Evolutionary conservation across 257 asterid species (phyloP).

Genomic region (Penstemon eatonii): DNA sequence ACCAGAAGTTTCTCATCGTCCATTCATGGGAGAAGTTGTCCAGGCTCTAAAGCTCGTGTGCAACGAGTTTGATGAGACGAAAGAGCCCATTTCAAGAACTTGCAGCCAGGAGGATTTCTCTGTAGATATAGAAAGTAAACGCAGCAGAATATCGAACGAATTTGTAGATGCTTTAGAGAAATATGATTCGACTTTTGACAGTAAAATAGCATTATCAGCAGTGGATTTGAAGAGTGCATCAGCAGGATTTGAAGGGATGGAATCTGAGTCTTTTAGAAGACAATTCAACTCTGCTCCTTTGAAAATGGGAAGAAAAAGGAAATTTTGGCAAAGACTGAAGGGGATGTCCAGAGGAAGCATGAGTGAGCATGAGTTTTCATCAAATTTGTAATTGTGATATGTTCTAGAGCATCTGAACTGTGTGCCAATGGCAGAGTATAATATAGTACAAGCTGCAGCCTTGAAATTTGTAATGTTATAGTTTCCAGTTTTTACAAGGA

Average conservation of each 20-base stretch:
- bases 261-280: conserved; percentile 73
- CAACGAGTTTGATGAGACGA: conserved; percentile 69
- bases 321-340: conserved; percentile 70
- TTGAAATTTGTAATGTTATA: background rate
- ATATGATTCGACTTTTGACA: conserved; percentile 36
- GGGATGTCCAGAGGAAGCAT: conserved; percentile 69
- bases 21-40: conserved; percentile 98
- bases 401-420: background rate
- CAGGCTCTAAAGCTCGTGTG: conserved; percentile 91
- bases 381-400: conserved; percentile 25
- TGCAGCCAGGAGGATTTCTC: conserved; percentile 63
- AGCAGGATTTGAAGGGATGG: conserved; percentile 41
- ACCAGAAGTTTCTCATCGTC: conserved; percentile 92
- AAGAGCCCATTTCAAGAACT: conserved; percentile 52
- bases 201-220: conserved; percentile 41
- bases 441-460: background rate
- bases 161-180: conserved; percentile 41
- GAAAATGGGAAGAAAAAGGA: conserved; percentile 48
- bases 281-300: conserved; percentile 83
- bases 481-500: too few relatives aligned
- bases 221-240: conserved; percentile 50
- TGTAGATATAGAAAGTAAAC: conserved; percentile 40
- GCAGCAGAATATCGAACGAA: conserved; percentile 42
- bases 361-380: conserved; percentile 68
- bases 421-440: background rate